Conservation (phyloP, 2,329 filamentous ascomycete genomes). For the Incumbomyces lentus region DNA sequence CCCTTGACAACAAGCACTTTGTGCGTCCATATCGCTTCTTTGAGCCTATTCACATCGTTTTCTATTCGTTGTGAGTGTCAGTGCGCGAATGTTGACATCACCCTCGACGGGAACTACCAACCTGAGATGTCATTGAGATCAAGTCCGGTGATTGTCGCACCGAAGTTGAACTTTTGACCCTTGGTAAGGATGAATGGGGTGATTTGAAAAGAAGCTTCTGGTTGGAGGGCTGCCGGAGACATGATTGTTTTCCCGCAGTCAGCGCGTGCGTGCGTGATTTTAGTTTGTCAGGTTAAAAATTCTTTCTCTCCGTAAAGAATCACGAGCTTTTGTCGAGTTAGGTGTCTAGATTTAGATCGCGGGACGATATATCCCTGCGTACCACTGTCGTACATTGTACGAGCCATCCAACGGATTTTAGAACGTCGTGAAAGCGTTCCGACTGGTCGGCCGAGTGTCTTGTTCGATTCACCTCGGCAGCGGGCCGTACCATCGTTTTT, state of each 20-base stretch:
- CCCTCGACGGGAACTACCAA: background rate
- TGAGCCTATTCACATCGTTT: conserved; percentile 28
- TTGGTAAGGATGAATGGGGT: conserved; percentile 7
- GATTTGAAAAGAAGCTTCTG: conserved; percentile 11
- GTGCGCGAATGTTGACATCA: background rate
- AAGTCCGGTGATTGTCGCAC: conserved; percentile 28
- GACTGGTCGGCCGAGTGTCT: too few relatives aligned
- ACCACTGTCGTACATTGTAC: too few relatives aligned
- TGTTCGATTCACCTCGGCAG: background rate
- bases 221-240: conserved; percentile 11
- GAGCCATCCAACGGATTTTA: too few relatives aligned
- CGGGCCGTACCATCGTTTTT: background rate
- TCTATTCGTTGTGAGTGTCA: conserved; percentile 18
- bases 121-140: conserved; percentile 29
- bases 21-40: conserved; percentile 34
- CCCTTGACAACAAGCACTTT: conserved; percentile 36
- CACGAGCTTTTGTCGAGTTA: too few relatives aligned
- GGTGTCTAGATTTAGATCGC: too few relatives aligned
- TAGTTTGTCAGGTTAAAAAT: too few relatives aligned
- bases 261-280: background rate
- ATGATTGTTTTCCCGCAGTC: conserved; percentile 1
- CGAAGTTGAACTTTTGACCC: conserved; percentile 25
- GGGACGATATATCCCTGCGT: too few relatives aligned
- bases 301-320: too few relatives aligned
- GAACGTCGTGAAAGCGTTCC: too few relatives aligned